phyloP scores from a whole-genome alignment of 2,329 filamentous ascomycete species.

The Phaeoacremonium minimum region DNA sequence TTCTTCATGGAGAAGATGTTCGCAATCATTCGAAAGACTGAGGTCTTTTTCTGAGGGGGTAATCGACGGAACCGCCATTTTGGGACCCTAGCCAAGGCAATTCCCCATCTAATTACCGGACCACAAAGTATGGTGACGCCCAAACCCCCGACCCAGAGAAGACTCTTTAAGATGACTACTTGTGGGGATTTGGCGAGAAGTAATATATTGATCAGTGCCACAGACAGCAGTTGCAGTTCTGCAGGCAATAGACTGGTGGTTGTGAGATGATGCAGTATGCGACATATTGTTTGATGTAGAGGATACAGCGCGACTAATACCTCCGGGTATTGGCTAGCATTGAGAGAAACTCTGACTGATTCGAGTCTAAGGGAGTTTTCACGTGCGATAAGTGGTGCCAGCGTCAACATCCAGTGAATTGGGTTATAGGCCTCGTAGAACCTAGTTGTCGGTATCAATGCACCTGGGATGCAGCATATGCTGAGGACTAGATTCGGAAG shows the following conservation, averaged over 20 bases:
- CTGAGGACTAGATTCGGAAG: conserved; percentile 80
- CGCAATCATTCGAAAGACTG: conserved; percentile 31
- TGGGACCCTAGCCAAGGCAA: conserved; percentile 81
- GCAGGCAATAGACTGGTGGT: conserved; percentile 84
- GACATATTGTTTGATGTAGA: conserved; percentile 73
- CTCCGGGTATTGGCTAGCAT: conserved; percentile 16
- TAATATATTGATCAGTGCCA: conserved; percentile 75
- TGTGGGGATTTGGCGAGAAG: conserved; percentile 78
- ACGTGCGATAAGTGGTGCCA: conserved; percentile 59
- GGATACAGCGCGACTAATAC: conserved; percentile 58
- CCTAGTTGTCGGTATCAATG: conserved; percentile 63
- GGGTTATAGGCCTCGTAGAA: conserved; percentile 54
- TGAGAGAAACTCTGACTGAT: not conserved
- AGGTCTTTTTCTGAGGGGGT: conserved; percentile 26
- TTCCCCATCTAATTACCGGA: conserved; percentile 74
- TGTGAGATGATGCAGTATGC: conserved; percentile 73
- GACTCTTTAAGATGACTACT: conserved; percentile 74
- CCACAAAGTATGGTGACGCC: conserved; percentile 69
- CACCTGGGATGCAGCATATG: conserved; percentile 69
- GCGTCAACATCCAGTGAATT: conserved; percentile 76
- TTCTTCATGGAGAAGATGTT: conserved; percentile 21
- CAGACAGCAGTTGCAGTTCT: conserved; percentile 83
- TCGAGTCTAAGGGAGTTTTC: conserved; percentile 10
- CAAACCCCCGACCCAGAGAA: conserved; percentile 82
- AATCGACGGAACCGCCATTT: conserved; percentile 79